Percentiles rank a stretch among this genome's conserved stretches.
These are phyloP conservation scores for Plasmopara muralis DNA, from an alignment of 352 stramenopile genomes.

Conservation along the genomic window DNA sequence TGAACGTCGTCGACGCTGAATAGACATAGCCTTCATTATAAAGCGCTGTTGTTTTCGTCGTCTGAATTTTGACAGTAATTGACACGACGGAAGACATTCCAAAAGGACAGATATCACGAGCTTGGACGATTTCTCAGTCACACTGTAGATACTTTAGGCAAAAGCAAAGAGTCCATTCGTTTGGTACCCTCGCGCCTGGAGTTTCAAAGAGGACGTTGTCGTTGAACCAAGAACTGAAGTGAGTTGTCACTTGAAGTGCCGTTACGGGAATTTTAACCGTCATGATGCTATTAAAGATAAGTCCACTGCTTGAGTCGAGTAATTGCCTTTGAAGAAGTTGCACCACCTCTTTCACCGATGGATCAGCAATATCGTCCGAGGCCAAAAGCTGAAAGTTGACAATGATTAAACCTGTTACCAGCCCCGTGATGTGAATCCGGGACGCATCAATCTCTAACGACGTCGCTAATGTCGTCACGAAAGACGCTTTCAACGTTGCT, in stretches of 20 bases:
- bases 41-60: slow-evolving; percentile 24
- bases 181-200: slow-evolving; percentile 54
- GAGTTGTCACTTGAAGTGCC: slow-evolving; percentile 30
- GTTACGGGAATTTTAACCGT: slow-evolving; percentile 25
- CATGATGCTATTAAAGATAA: slow-evolving; percentile 29
- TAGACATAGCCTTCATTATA: slow-evolving; percentile 39
- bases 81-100: slow-evolving; percentile 35
- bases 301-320: slow-evolving; percentile 25
- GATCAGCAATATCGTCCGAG: slow-evolving; percentile 40
- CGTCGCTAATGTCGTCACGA: slow-evolving; percentile 25
- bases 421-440: slow-evolving; percentile 42
- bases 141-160: slow-evolving; percentile 37
- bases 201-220: slow-evolving; percentile 14
- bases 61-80: slow-evolving; percentile 35
- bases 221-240: slow-evolving; percentile 9
- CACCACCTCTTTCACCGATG: slow-evolving; percentile 40
- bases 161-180: slow-evolving; percentile 60
- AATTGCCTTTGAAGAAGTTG: slow-evolving; percentile 40
- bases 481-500: slow-evolving; percentile 38
- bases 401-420: slow-evolving; percentile 53
- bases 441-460: slow-evolving; percentile 44
- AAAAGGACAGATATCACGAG: slow-evolving; percentile 41
- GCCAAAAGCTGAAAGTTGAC: slow-evolving; percentile 56
- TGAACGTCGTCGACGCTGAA: slow-evolving; percentile 15
- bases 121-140: slow-evolving; percentile 44